These are phyloP conservation scores for Hyaloscypha bicolor DNA, from an alignment of 495 filamentous ascomycete genomes.

Conservation along the genomic window DNA sequence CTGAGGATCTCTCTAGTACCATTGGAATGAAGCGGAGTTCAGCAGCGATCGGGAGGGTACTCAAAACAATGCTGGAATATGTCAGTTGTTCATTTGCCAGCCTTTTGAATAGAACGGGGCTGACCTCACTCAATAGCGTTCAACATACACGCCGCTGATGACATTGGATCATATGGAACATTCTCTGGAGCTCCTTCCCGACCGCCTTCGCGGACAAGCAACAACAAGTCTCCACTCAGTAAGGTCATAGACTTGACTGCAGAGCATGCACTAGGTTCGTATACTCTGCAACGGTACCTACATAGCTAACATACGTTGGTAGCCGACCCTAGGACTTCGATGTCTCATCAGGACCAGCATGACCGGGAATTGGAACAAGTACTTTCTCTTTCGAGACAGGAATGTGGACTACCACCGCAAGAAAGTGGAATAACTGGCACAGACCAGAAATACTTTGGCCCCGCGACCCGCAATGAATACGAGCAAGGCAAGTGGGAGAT, in stretches of 20 bases:
- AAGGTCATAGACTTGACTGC: conserved; percentile 42
- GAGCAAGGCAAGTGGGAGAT: conserved; percentile 78
- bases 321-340: conserved; percentile 46
- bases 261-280: conserved; percentile 37
- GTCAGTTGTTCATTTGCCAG: conserved; percentile 25
- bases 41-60: conserved; percentile 47
- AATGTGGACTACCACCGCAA: conserved; percentile 44
- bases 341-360: conserved; percentile 53
- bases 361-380: conserved; percentile 57
- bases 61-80: conserved; percentile 33
- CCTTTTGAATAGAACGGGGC: neutral
- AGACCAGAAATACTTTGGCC: conserved; percentile 58
- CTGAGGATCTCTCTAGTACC: conserved; percentile 31
- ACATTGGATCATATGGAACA: conserved; percentile 34
- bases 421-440: conserved; percentile 45
- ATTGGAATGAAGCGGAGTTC: conserved; percentile 52
- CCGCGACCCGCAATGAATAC: conserved; percentile 73
- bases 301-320: conserved; percentile 27
- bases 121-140: conserved; percentile 48
- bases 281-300: conserved; percentile 7
- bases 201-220: conserved; percentile 68
- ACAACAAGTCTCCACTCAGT: conserved; percentile 48
- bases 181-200: conserved; percentile 63
- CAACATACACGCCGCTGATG: conserved; percentile 57
- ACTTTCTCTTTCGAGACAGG: conserved; percentile 39